Evolutionary conservation across 1,139 yeast genomes (phyloP), one percentile per base, ranked within the genome.

Genomic region (Hemisphaericaspora subhashii): DNA sequence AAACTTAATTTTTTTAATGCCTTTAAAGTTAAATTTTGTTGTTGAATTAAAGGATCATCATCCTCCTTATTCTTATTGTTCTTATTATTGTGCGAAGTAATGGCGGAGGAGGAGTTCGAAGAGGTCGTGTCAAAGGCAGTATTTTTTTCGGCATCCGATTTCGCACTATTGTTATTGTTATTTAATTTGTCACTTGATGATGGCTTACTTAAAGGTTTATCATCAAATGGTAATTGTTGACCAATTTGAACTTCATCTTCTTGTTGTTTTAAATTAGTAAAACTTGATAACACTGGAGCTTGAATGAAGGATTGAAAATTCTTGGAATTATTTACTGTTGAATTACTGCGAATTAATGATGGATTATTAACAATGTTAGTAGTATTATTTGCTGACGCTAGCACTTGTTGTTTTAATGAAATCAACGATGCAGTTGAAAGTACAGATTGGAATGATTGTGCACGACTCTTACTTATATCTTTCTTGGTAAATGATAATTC

Each of bases 371-470:
- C 51, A 2, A 53, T 55, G 47, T 64, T 64, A 17, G 10, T 31
- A 7, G 38, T 37, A 20, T 34, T 37, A 26, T 35, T 39, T 30
- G 34, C 38, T 15, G 39, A 21, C 9, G 44, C 29, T 25, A 43
- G 35, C 17, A 47, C 57, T 41, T 62, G 64, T 40, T 65, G 72
- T 37, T 63, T 66, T 40, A 71, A 54, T 21, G 80, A 74, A 52
- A 74, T 72, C 28, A 79, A 57, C 1, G 85, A 79, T 3, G 81
- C 81, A 18, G 81, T 73, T 25, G 83, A 77, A 40, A 81, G 62
- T n/a, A 79, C 84, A 36, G 81, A 75, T 53, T 79, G 86, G 35
- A 77, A 77, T n/a, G 81, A 75, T 50, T 77, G 83, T 1, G 83
- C 72, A 40, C 85, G 62, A 26, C 72, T 65, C 42, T 75, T 69